Conservation (phyloP, 1,139 yeast genomes). For the Sugiyamaella novakii region DNA sequence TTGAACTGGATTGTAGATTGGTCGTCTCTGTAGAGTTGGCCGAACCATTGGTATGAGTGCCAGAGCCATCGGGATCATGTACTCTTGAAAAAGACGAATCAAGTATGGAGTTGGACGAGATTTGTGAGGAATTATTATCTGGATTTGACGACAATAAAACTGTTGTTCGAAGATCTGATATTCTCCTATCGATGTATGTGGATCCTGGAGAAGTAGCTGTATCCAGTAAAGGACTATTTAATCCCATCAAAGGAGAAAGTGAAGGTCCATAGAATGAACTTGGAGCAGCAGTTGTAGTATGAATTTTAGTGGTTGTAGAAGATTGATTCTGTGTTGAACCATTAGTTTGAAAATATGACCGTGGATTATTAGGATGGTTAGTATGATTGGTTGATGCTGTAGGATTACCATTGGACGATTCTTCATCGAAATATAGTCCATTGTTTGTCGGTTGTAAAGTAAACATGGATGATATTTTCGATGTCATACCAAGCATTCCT, state of each 20-base stretch:
- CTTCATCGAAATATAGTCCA: constrained; percentile 20
- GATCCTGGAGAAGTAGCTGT: constrained; percentile 20
- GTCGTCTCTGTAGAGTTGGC: neutral
- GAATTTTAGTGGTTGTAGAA: neutral
- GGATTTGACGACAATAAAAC: constrained; percentile 17
- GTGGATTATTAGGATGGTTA: too few species aligned
- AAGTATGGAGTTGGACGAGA: constrained; percentile 5
- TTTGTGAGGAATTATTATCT: constrained; percentile 10
- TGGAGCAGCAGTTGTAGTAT: constrained; percentile 17
- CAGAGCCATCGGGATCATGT: constrained; percentile 1
- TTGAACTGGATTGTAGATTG: too few species aligned
- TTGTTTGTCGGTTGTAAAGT: constrained; percentile 11
- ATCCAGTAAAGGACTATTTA: constrained; percentile 18
- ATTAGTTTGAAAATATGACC: too few species aligned
- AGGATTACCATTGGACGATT: neutral
- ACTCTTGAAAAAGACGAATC: constrained; percentile 1
- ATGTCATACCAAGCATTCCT: constrained; percentile 17
- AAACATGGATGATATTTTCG: constrained; percentile 15
- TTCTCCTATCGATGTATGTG: constrained; percentile 25
- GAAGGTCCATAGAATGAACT: constrained; percentile 20
- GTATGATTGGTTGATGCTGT: too few species aligned
- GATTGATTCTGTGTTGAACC: too few species aligned
- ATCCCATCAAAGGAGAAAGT: constrained; percentile 15
- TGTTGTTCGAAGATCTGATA: constrained; percentile 30
- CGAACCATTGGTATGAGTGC: neutral